Evolutionary conservation across 176 grass and related monocot genomes (phyloP).

Genomic region (Cenchrus americanus): DNA sequence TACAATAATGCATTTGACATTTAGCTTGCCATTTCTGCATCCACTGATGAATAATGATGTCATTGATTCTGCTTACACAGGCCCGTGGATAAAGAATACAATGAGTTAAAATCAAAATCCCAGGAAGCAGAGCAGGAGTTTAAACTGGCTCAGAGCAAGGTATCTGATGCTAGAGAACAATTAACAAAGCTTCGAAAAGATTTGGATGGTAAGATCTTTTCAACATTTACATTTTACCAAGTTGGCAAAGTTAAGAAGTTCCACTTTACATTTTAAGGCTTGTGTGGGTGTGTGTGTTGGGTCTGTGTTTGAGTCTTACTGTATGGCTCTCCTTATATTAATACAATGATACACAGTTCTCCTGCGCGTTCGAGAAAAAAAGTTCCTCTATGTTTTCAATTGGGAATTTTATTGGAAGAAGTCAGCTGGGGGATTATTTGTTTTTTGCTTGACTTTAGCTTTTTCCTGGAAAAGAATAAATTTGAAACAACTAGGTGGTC

Average conservation of each 20-base stretch:
- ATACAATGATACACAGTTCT: too few species aligned
- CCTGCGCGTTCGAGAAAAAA: not conserved
- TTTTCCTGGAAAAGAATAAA: not conserved
- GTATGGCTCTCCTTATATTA: too few species aligned
- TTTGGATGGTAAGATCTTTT: constrained; percentile 73
- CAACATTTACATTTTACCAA: not conserved
- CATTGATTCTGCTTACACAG: constrained; percentile 41
- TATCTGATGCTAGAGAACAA: constrained; percentile 64
- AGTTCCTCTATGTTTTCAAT: not conserved
- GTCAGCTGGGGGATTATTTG: not conserved
- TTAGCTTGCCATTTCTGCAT: constrained; percentile 38
- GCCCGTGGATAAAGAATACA: constrained; percentile 73
- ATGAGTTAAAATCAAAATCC: constrained; percentile 84
- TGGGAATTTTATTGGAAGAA: not conserved
- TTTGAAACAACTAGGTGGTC: not conserved
- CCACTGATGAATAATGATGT: constrained; percentile 32
- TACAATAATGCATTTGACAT: not conserved
- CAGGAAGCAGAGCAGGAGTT: constrained; percentile 78
- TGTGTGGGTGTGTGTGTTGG: too few species aligned
- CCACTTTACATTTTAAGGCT: too few species aligned
- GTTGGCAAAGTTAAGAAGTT: not conserved
- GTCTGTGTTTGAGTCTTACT: too few species aligned
- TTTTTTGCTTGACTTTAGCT: not conserved
- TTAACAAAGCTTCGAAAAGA: constrained; percentile 80
- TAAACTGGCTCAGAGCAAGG: constrained; percentile 84